Evolutionary conservation across 495 filamentous ascomycete genomes (phyloP).

Genomic region (Penicillium arizonense): DNA sequence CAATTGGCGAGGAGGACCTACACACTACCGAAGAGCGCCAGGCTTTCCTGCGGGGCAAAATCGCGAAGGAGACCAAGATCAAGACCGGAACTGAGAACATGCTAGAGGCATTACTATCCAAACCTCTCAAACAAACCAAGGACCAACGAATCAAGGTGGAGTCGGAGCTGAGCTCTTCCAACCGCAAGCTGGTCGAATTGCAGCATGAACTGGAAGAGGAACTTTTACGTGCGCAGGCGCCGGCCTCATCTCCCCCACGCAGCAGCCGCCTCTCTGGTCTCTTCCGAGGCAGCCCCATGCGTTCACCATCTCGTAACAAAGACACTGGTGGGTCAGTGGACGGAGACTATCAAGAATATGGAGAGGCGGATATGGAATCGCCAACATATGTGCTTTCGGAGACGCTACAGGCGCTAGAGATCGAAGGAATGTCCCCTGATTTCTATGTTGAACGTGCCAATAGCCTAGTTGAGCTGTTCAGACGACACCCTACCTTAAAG

Average conservation of each 20-base stretch:
- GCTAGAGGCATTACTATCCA: conserved; percentile 88
- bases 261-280: conserved; percentile 69
- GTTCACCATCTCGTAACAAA: conserved; percentile 61
- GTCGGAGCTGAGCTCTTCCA: conserved; percentile 87
- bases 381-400: conserved; percentile 89
- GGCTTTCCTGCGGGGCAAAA: conserved; percentile 69
- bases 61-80: conserved; percentile 95
- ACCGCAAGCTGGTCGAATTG: conserved; percentile 81
- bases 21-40: conserved; percentile 71
- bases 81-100: conserved; percentile 97
- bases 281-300: conserved; percentile 62
- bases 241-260: conserved; percentile 59
- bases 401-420: conserved; percentile 81
- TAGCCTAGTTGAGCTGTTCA: conserved; percentile 87
- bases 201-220: conserved; percentile 77
- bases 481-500: conserved; percentile 86
- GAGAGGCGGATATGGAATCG: conserved; percentile 72
- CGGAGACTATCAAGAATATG: conserved; percentile 36
- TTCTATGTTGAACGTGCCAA: conserved; percentile 95
- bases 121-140: conserved; percentile 92
- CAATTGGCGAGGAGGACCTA: conserved; percentile 59
- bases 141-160: conserved; percentile 87
- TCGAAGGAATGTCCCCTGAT: conserved; percentile 82
- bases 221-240: conserved; percentile 58
- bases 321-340: conserved; percentile 40